Conservation (phyloP, 140 eudicot genomes). For the Oenanthe javanica region DNA sequence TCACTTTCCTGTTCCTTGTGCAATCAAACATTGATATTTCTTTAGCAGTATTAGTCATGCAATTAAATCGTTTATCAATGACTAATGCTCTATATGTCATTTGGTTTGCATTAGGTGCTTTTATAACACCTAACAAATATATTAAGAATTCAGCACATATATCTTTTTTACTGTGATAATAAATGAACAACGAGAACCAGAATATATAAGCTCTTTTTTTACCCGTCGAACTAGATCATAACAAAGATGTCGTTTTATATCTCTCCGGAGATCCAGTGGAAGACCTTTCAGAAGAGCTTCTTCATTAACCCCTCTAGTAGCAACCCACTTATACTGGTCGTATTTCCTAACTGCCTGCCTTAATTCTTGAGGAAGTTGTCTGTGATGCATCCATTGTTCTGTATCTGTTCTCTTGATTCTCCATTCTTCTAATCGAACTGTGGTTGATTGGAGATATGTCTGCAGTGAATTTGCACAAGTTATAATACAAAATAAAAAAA, state of each 20-base stretch:
- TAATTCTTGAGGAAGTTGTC: conserved; percentile 79
- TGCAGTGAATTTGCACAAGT: conserved; percentile 16
- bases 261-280: conserved; percentile 77
- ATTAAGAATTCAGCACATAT: not conserved
- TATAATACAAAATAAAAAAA: not conserved
- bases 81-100: not conserved
- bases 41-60: not conserved
- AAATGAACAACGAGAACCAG: not conserved
- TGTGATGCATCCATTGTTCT: conserved; percentile 93
- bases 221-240: conserved; percentile 84
- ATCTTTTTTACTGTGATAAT: not conserved
- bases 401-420: conserved; percentile 81
- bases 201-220: conserved; percentile 21
- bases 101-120: not conserved
- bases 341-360: conserved; percentile 70
- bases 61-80: not conserved
- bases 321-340: conserved; percentile 93
- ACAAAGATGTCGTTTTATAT: conserved; percentile 87
- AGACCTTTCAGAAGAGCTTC: conserved; percentile 74
- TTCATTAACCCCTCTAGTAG: conserved; percentile 90
- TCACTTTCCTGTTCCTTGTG: not conserved
- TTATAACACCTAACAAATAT: not conserved
- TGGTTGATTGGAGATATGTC: conserved; percentile 87
- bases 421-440: conserved; percentile 88
- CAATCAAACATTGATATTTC: not conserved